Evolutionary conservation across 75 land plant species (phyloP).

Genomic region (Cupressus sempervirens): DNA sequence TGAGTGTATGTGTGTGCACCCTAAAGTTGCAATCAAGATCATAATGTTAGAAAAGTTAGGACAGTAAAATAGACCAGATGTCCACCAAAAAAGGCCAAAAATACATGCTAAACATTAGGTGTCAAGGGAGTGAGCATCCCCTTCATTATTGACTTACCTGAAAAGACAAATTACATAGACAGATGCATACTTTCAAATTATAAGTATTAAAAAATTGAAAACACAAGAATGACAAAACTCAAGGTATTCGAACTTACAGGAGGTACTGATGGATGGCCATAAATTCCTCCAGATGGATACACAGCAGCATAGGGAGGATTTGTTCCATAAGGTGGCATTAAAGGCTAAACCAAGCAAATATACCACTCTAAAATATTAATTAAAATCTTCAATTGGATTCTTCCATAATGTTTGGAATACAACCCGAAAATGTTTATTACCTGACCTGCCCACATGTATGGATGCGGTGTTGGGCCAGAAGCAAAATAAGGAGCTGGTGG

Average conservation of each 20-base stretch:
- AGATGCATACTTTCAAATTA: background rate
- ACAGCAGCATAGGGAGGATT: constrained; percentile 69
- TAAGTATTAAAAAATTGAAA: background rate
- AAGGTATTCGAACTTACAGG: constrained; percentile 17
- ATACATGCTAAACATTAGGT: background rate
- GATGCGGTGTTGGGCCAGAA: constrained; percentile 54
- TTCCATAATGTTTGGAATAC: background rate
- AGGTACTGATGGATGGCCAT: constrained; percentile 63
- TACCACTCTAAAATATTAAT: background rate
- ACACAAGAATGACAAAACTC: background rate
- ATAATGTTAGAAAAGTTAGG: background rate
- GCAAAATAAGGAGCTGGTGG: constrained; percentile 45
- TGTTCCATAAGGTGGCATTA: constrained; percentile 78
- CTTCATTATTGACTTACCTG: background rate
- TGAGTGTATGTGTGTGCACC: background rate
- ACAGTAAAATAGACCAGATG: background rate
- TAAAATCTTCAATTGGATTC: background rate
- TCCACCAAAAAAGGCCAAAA: background rate
- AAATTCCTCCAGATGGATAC: constrained; percentile 75
- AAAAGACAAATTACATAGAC: background rate
- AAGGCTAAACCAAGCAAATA: constrained; percentile 29
- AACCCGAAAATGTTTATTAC: constrained; percentile 11
- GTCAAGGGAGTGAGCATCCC: background rate
- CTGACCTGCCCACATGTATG: constrained; percentile 74
- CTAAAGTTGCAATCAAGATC: background rate